Percentiles rank a stretch among this genome's conserved stretches.
Evolutionary conservation across 495 filamentous ascomycete genomes (phyloP).

Genomic region (Halenospora varia): DNA sequence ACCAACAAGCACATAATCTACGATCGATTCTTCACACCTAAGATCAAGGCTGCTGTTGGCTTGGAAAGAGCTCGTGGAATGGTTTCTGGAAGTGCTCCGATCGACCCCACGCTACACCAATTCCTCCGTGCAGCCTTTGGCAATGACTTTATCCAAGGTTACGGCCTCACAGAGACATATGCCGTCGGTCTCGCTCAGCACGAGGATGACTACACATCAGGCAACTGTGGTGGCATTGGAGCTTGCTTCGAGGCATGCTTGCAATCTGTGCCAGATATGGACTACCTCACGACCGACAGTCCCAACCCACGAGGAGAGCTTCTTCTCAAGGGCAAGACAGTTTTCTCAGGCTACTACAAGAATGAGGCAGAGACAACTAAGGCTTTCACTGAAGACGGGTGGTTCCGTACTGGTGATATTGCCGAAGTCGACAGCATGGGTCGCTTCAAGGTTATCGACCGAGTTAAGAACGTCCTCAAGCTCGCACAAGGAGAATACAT

Average conservation of each 20-base stretch:
- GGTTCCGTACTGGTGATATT: slow-evolving; percentile 96
- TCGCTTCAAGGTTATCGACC: slow-evolving; percentile 90
- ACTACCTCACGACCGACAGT: slow-evolving; percentile 86
- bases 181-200: slow-evolving; percentile 68
- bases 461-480: slow-evolving; percentile 98
- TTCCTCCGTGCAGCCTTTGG: slow-evolving; percentile 83
- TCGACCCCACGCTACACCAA: slow-evolving; percentile 81
- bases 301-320: slow-evolving; percentile 93
- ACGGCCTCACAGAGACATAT: slow-evolving; percentile 95
- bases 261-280: slow-evolving; percentile 88
- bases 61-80: slow-evolving; percentile 68
- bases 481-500: slow-evolving; percentile 97
- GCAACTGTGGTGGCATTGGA: slow-evolving; percentile 76
- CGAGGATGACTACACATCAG: slow-evolving; percentile 62
- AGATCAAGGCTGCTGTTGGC: slow-evolving; percentile 77
- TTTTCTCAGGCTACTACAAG: slow-evolving; percentile 85
- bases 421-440: slow-evolving; percentile 76
- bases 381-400: slow-evolving; percentile 80
- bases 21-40: slow-evolving; percentile 90
- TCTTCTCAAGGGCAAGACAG: slow-evolving; percentile 69
- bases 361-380: slow-evolving; percentile 83
- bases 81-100: slow-evolving; percentile 85
- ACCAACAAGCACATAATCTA: slow-evolving; percentile 82
- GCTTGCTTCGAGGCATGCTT: slow-evolving; percentile 73
- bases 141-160: slow-evolving; percentile 82